These are phyloP conservation scores for Tulasnella sp. DNA, from an alignment of 768 basidiomycete genomes.

Conservation along the genomic window DNA sequence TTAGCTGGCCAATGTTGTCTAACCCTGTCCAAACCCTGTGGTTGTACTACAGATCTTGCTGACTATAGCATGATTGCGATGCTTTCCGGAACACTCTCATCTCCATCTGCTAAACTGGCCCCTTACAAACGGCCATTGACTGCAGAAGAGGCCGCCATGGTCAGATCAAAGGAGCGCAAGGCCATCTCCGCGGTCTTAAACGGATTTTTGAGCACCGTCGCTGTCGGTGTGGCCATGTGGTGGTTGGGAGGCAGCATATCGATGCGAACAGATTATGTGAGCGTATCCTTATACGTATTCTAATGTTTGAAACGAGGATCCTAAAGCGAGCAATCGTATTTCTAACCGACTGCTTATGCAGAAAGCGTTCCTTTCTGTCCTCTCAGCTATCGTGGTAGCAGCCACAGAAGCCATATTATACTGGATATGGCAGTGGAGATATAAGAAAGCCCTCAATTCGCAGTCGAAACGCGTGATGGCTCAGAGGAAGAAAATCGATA, in stretches of 20 bases:
- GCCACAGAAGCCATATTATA: conserved; percentile 14
- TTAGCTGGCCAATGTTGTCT: background rate
- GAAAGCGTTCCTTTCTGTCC: conserved; percentile 10
- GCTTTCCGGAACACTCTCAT: conserved; percentile 67
- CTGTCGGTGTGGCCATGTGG: conserved; percentile 58
- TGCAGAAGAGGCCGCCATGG: conserved; percentile 34
- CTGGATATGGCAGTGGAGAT: conserved; percentile 16
- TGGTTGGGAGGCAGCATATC: conserved; percentile 54
- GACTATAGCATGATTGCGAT: conserved; percentile 62
- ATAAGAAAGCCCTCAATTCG: background rate
- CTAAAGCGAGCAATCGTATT: background rate
- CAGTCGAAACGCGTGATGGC: background rate
- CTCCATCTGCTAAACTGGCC: conserved; percentile 62
- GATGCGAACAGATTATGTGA: conserved; percentile 67
- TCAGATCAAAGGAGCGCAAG: conserved; percentile 44
- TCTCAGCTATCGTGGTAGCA: conserved; percentile 8
- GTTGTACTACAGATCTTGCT: conserved; percentile 27
- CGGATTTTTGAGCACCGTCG: conserved; percentile 54
- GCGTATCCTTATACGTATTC: too few species aligned
- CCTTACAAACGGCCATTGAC: conserved; percentile 36
- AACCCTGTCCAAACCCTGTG: background rate
- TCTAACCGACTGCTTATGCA: background rate
- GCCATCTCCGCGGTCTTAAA: conserved; percentile 62
- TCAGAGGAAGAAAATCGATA: conserved; percentile 6
- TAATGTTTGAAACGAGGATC: conserved; percentile 15